These are phyloP conservation scores for Fraxinus pennsylvanica DNA, from an alignment of 257 asterid genomes.

Conservation along the genomic window DNA sequence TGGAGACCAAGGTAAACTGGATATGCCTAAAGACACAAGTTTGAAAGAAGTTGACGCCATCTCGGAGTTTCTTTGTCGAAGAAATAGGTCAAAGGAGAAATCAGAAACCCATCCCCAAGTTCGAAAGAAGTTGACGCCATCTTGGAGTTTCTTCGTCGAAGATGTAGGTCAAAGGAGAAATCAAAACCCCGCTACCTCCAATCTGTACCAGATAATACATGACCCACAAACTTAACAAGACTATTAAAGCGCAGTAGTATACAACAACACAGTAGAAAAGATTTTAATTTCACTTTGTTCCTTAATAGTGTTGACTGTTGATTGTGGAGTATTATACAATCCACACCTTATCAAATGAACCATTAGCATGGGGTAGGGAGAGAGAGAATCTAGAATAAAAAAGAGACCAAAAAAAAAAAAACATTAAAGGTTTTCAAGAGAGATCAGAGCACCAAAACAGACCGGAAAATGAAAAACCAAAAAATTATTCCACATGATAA, in stretches of 20 bases:
- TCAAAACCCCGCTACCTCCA: conserved; percentile 96
- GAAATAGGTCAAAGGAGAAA: conserved; percentile 89
- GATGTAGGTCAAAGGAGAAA: conserved; percentile 90
- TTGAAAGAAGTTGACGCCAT: conserved; percentile 79
- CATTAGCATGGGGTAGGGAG: neutral
- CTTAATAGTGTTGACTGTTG: neutral
- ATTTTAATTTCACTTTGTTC: neutral
- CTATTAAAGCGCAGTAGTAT: neutral
- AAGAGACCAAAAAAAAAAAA: neutral
- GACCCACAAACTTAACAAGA: neutral
- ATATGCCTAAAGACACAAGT: conserved; percentile 52
- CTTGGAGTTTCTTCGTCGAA: conserved; percentile 97
- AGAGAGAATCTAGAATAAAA: neutral
- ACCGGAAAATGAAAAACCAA: neutral
- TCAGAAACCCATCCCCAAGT: conserved; percentile 54
- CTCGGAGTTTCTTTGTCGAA: conserved; percentile 95
- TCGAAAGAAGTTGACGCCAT: conserved; percentile 82
- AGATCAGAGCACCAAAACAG: neutral
- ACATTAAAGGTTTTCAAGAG: neutral
- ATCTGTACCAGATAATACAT: conserved; percentile 53
- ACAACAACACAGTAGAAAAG: neutral
- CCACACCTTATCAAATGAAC: neutral
- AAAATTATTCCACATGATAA: neutral
- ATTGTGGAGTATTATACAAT: neutral
- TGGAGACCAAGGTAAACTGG: neutral